These are phyloP conservation scores for Cercospora canescens DNA, from an alignment of 2,329 filamentous ascomycete genomes.

Conservation along the genomic window DNA sequence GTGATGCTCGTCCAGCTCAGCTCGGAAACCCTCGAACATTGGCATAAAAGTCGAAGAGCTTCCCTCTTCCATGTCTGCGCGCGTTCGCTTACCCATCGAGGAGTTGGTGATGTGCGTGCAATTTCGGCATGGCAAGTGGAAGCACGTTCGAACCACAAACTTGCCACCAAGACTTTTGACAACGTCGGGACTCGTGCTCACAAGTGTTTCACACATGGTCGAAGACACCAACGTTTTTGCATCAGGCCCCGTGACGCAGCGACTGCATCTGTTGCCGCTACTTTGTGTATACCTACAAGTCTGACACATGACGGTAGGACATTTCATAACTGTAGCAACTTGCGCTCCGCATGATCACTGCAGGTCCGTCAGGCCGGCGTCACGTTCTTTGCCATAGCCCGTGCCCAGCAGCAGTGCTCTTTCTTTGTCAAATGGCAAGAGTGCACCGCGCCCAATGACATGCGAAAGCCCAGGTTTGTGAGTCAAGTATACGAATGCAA, in stretches of 20 bases:
- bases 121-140: not conserved
- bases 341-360: not conserved
- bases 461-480: not conserved
- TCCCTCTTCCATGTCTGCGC: slow-evolving; percentile 23
- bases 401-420: not conserved
- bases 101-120: not conserved
- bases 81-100: slow-evolving; percentile 23
- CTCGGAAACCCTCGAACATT: slow-evolving; percentile 84
- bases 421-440: not conserved
- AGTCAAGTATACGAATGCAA: not conserved
- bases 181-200: not conserved
- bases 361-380: not conserved
- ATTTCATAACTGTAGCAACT: too few relatives aligned
- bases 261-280: too few relatives aligned
- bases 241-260: too few relatives aligned
- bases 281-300: too few relatives aligned
- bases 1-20: slow-evolving; percentile 91
- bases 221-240: too few relatives aligned
- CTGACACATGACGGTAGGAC: too few relatives aligned
- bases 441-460: not conserved
- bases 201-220: too few relatives aligned
- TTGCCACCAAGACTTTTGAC: not conserved
- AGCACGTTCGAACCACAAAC: not conserved
- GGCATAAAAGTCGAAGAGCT: slow-evolving; percentile 50
- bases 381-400: not conserved